Base-by-base conservation (phyloP, 345 rosid species). In the Camelina hispida region DNA sequence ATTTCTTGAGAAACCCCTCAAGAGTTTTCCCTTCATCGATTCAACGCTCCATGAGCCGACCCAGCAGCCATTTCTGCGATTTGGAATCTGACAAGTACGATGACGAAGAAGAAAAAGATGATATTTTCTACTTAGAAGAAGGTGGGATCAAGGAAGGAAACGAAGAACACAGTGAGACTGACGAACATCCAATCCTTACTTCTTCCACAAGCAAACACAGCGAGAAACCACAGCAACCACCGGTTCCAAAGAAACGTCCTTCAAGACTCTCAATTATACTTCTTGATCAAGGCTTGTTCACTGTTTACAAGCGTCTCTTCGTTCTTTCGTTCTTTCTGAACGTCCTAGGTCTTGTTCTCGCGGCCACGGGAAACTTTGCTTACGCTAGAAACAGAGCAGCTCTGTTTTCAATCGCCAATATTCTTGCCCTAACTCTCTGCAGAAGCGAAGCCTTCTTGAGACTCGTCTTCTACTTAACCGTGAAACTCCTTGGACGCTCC, bases 41-140 rank as follows among this genome's bases (percentile, higher is more conserved):
- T 4, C 66, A 67, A 62, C 80, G 77, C 54, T 83, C 93, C 5
- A 17, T 40, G 23, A 89, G 96, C 71, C 79, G 77, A 67, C 9
- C 85, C 4, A 90, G 93, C 56, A 85, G 93, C 82, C 97, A 88
- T 80, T 90, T 85, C 80, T 87, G 94, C 46, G 94, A 92, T 23
- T 81, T 87, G 10, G 91, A 91, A 6, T 63, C 57, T 5, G 75
- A 76, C 12, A n/a, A 53, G 35, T 70, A 76, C 0, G 83, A 82
- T 0, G 78, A 47, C 1, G 79, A 64, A 3, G 84, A 78, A 4
- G 75, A 43, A 4, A 77, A 71, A 14, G 83, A 80, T 2, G 73
- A 47, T 4, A 71, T 47, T 5, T 78, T 64, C 38, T 68, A 58
- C 23, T 23, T 88, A 20, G 92, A 88, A 71, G 87, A 78, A 70